These are phyloP conservation scores for Xylaria polymorpha DNA, from an alignment of 2,329 filamentous ascomycete species.

Conservation along the genomic window DNA sequence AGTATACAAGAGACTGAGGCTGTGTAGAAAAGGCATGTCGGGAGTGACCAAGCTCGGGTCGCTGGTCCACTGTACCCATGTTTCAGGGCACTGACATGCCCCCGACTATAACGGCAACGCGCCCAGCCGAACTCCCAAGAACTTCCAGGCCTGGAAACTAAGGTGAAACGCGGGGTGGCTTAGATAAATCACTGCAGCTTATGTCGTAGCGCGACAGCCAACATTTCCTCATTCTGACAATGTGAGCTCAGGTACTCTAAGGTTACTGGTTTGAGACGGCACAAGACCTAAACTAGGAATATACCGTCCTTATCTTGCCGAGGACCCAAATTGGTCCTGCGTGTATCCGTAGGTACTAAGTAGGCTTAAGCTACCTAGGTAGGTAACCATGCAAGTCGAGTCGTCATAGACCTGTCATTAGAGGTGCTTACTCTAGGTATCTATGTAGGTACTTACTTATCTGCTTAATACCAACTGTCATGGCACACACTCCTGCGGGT, in stretches of 20 bases:
- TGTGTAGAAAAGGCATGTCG: too few relatives aligned
- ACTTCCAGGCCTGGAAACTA: conserved; percentile 1
- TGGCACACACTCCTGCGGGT: conserved; percentile 13
- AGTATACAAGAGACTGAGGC: too few relatives aligned
- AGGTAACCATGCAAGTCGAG: conserved; percentile 23
- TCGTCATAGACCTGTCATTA: conserved; percentile 35
- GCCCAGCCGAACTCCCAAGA: conserved; percentile 3
- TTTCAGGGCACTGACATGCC: conserved; percentile 1
- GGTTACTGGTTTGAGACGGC: background rate
- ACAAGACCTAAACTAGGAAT: background rate
- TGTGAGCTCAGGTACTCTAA: conserved; percentile 10
- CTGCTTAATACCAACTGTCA: background rate
- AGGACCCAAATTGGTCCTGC: background rate
- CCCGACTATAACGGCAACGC: background rate
- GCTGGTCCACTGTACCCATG: background rate
- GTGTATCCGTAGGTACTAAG: background rate
- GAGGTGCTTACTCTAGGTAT: background rate
- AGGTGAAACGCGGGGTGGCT: conserved; percentile 32
- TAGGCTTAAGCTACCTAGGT: background rate
- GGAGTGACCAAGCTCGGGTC: background rate
- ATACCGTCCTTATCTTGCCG: background rate
- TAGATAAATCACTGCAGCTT: background rate
- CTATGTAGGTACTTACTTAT: background rate
- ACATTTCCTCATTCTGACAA: conserved; percentile 32
- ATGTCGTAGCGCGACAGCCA: background rate